Evolutionary conservation across 257 asterid species (phyloP), one percentile per base, ranked within the genome.

Genomic region (Plantago elongata): DNA sequence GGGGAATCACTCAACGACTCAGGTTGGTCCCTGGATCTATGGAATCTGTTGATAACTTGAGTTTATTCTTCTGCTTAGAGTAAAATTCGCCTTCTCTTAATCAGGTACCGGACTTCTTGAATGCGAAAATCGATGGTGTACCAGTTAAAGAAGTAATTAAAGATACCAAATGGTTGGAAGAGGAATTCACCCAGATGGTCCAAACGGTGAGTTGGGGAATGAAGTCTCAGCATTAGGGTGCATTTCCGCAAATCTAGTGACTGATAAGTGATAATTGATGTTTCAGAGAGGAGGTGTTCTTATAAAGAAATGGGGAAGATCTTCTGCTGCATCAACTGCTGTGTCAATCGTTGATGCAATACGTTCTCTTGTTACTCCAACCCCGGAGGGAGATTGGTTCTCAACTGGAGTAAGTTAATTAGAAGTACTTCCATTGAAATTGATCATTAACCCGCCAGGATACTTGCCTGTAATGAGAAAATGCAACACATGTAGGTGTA

Each of bases 1-100:
- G 99, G 99, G 99, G 12, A 93, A 93, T 75, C 99, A 93, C 84
- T 93, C 97, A 5, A 89, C 97, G 22, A 93, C 99, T 77, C 99
- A 93, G 96, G 98, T 88, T 45, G 30, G 46, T 74, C 60, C 34
- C 66, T 54, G 40, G 34, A 64, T n/a, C 43, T 40, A 13, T 40
- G 4, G 11, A 10, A n/a, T 57, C 11, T 12, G 22, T 11, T 18
- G 27, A 50, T 29, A 38, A 7, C 55, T 47, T 30, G 6, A 13
- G 14, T 37, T 34, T 48, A 40, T 13, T 16, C 48, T 46, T 73
- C 45, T 37, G 14, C 13, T 11, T 40, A 15, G 60, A 13, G 1
- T 30, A 55, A 37, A 5, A 45, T 50, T 62, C 11, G 6, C 48
- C n/a, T 60, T 60, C 34, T 44, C 45, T 63, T 54, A 30, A 62